Conservation (phyloP, 1,139 yeast genomes). For the Tardiomyces digboiensis region DNA sequence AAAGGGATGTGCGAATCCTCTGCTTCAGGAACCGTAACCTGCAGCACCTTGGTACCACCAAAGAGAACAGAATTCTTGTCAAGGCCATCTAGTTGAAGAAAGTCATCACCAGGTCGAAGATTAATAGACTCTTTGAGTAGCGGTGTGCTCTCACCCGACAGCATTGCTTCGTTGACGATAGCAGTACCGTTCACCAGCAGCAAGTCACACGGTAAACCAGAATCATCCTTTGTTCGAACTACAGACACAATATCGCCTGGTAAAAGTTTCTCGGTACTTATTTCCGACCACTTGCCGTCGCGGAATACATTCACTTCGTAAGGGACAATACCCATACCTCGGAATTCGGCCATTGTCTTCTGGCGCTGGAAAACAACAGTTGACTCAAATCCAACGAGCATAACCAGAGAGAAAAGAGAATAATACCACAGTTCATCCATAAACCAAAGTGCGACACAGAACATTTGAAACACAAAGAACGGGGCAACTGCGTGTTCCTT, state of each 20-base stretch:
- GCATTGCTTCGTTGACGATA: slow-evolving; percentile 95
- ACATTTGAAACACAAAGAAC: slow-evolving; percentile 90
- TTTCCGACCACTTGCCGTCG: slow-evolving; percentile 55
- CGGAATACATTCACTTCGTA: slow-evolving; percentile 69
- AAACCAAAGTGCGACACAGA: slow-evolving; percentile 93
- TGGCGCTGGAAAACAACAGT: slow-evolving; percentile 92
- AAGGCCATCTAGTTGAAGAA: slow-evolving; percentile 63
- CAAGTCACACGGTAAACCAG: slow-evolving; percentile 95
- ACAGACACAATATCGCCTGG: slow-evolving; percentile 93
- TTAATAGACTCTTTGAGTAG: slow-evolving; percentile 84
- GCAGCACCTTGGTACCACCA: slow-evolving; percentile 96
- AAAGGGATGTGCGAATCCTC: slow-evolving; percentile 32
- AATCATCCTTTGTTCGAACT: slow-evolving; percentile 80
- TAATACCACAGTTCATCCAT: slow-evolving; percentile 98
- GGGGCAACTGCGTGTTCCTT: slow-evolving; percentile 99
- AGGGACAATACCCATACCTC: slow-evolving; percentile 96
- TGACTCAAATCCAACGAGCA: slow-evolving; percentile 89
- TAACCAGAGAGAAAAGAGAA: slow-evolving; percentile 82
- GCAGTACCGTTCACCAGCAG: slow-evolving; percentile 80
- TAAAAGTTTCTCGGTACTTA: slow-evolving; percentile 65
- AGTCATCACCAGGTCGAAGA: slow-evolving; percentile 67
- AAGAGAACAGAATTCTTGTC: slow-evolving; percentile 87
- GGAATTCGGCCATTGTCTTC: slow-evolving; percentile 87
- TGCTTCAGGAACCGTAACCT: slow-evolving; percentile 57
- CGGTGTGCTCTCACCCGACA: slow-evolving; percentile 97